Evolutionary conservation across 2,329 filamentous ascomycete species (phyloP).

Genomic region (Dactylellina cionopaga): DNA sequence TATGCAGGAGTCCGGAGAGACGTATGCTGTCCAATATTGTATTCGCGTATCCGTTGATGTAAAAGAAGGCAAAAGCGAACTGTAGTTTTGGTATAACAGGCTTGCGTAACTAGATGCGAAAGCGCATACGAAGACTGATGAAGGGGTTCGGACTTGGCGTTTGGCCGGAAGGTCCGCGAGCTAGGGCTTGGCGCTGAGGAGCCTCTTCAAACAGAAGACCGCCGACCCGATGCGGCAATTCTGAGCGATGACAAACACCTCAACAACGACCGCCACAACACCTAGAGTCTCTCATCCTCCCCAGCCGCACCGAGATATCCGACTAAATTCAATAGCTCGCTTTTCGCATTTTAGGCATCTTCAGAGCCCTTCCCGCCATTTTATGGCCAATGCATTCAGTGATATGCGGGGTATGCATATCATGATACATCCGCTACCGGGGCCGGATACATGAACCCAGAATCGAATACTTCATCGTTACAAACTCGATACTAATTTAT

Average conservation of each 20-base stretch:
- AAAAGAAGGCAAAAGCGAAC: constrained; percentile 22
- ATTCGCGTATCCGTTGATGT: constrained; percentile 22
- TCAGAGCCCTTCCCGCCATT: constrained; percentile 29
- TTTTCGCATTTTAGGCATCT: constrained; percentile 45
- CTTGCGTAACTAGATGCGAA: constrained; percentile 51
- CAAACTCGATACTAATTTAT: constrained; percentile 21
- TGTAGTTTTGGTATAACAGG: constrained; percentile 5
- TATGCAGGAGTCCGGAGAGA: not conserved
- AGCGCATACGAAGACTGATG: constrained; percentile 41
- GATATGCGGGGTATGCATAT: constrained; percentile 53
- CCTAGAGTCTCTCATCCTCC: too few relatives aligned
- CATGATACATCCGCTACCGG: constrained; percentile 52
- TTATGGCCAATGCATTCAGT: constrained; percentile 21
- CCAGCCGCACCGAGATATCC: too few relatives aligned
- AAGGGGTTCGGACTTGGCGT: constrained; percentile 34
- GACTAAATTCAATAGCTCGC: too few relatives aligned
- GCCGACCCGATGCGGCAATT: constrained; percentile 13
- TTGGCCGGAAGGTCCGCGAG: too few relatives aligned
- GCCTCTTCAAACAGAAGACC: constrained; percentile 5
- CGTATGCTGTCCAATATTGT: not conserved
- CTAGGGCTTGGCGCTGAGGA: too few relatives aligned
- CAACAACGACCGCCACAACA: constrained; percentile 34
- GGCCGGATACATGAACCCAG: constrained; percentile 19
- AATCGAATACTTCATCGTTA: constrained; percentile 19
- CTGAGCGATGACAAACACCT: constrained; percentile 2